Evolutionary conservation across 106 monocot genomes (phyloP), one percentile per base, ranked within the genome.

Genomic region (Vanilla planifolia): DNA sequence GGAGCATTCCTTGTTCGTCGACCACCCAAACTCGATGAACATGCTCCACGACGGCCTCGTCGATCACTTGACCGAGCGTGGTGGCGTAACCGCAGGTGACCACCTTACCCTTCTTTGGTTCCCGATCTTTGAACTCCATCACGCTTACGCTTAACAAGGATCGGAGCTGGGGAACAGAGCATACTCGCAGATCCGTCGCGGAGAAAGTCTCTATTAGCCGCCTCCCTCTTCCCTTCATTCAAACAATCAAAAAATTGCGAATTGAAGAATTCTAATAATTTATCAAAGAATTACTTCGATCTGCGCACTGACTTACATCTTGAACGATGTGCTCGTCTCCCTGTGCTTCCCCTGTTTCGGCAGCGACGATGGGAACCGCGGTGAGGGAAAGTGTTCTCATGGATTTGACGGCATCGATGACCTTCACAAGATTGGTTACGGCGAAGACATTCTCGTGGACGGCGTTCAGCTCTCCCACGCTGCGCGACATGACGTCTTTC

Each of bases 1-100:
- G 9, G 24, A 92, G 77, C 32, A 75, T 23, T 0, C 73, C 79
- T 22, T 83, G 29, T 0, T 17, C 25, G 16, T 92, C 80, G 2
- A 86, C 82, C 9, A 77, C 86, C 91, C 91, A 92, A 57, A 92
- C 77, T 37, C 86, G 67, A 72, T 92, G 91, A 23, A 86, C 86
- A 40, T 77, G 79, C 9, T 24, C 47, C 20, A 19, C 40, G 29
- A 71, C 77, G 0, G 72, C 83, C 22, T 33, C 21, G 33, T 75
- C 72, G 27, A 92, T 77, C 3, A 75, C 86, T 24, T 83, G 50
- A 6, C 47, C 68, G 1, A 92, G 77, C 23, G 42, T 80, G 15
- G 67, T 78, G 8, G 77, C 77, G 14, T 60, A 60, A 26, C 39
- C 62, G 70, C 90, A 91, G 3, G 79, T 82, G 19, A 91, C 27